phyloP scores from a whole-genome alignment of 306 rosid genomes.

The Begonia peltatifolia region DNA sequence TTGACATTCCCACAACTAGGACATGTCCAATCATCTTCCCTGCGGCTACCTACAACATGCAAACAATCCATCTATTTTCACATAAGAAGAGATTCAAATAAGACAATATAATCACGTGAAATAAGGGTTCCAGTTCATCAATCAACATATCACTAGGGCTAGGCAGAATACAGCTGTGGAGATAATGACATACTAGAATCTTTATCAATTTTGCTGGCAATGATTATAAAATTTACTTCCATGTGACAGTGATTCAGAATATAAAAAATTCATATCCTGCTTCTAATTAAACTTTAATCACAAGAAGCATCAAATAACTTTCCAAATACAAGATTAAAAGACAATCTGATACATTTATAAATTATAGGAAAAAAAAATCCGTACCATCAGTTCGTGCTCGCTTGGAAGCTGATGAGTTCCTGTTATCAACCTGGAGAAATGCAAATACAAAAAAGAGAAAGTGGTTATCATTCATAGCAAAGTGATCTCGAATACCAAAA shows the following conservation, averaged over 20 bases:
- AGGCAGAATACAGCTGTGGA: too few relatives aligned
- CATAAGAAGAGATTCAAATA: not conserved
- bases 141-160: too few relatives aligned
- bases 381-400: constrained; percentile 98
- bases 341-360: not conserved
- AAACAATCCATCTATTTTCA: not conserved
- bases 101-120: not conserved
- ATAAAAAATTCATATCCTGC: too few relatives aligned
- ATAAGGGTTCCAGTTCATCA: not conserved
- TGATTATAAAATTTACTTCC: too few relatives aligned
- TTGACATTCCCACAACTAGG: constrained; percentile 98
- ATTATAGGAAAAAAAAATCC: not conserved
- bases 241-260: too few relatives aligned
- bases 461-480: not conserved
- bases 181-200: too few relatives aligned
- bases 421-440: constrained; percentile 60
- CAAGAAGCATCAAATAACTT: not conserved
- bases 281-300: too few relatives aligned
- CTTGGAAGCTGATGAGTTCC: constrained; percentile 92
- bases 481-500: not conserved
- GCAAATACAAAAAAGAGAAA: not conserved
- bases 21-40: constrained; percentile 99
- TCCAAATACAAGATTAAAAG: not conserved
- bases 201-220: too few relatives aligned
- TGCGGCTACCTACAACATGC: constrained; percentile 62